Base-by-base conservation (phyloP, 768 basidiomycete genomes). In the Daedaleopsis sinensis region DNA sequence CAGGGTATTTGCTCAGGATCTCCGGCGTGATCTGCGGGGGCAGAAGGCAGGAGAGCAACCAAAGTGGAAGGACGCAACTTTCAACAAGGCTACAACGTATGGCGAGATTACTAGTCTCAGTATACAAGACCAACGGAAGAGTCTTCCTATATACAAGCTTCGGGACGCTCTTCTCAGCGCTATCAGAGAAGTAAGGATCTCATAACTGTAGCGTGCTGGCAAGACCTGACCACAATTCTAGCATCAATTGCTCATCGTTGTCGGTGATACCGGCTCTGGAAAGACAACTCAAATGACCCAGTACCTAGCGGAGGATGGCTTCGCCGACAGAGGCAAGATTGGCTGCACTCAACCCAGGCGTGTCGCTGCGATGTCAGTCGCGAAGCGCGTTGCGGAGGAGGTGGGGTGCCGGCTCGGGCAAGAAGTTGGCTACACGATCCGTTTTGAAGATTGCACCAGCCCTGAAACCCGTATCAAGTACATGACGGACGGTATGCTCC, bases 401-500 rank as follows among this genome's bases (percentile, higher is more conserved):
- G 96, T 99, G 16, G 97, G 97, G 12, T 98, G 96, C 77, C 87
- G 97, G 16, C 79, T 99, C 10, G 97, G 97, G 7, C 94, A 96
- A 71, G 97, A 98, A 74, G 96, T 99, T 63, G 97, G 97, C 8
- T 99, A 99, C 73, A 92, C 92, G 7, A 98, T 99, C 68, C 96
- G 97, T 79, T 99, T 99, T 74, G 97, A 99, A 78, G 97, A 99
- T 75, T 95, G 96, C 76, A 98, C 97, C 7, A 91, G 94, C 71
- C 96, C 97, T 4, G 97, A 99, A 77, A 98, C 97, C 3, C 88
- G 91, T 71, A 99, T 99, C 83, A 99, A 98, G 76, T 99, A 97
- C 83, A 98, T 99, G 97, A 99, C 97, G 70, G 97, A 98, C 71
- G 97, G 97, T 79, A 98, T 99, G 94, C 83, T 99, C 24, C 93